These are phyloP conservation scores for Zea mays DNA, from an alignment of 176 grass and related monocot species.

Conservation along the genomic window Zm-B73-REFERENCE-NAM-5.0 NC_050104.1:127309001-127309500, in stretches of 20 bases:
- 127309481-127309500: neutral
- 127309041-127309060: too few relatives aligned
- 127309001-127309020: too few relatives aligned
- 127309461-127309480: neutral
- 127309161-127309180: neutral
- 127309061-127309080: neutral
- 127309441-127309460: neutral
- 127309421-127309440: constrained; percentile 45
- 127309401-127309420: constrained; percentile 73
- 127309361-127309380: constrained; percentile 84
- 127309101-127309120: neutral
- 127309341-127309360: constrained; percentile 74
- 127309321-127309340: constrained; percentile 80
- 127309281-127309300: neutral
- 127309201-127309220: neutral
- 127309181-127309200: constrained; percentile 2
- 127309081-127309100: too few relatives aligned
- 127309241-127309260: neutral
- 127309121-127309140: neutral
- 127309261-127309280: neutral
- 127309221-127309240: neutral
- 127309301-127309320: constrained; percentile 69
- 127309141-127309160: constrained; percentile 15
- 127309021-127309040: too few relatives aligned
- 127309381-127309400: constrained; percentile 73